Base-by-base conservation (phyloP, 1,139 yeast species). In the Suhomyces guaymorum region DNA sequence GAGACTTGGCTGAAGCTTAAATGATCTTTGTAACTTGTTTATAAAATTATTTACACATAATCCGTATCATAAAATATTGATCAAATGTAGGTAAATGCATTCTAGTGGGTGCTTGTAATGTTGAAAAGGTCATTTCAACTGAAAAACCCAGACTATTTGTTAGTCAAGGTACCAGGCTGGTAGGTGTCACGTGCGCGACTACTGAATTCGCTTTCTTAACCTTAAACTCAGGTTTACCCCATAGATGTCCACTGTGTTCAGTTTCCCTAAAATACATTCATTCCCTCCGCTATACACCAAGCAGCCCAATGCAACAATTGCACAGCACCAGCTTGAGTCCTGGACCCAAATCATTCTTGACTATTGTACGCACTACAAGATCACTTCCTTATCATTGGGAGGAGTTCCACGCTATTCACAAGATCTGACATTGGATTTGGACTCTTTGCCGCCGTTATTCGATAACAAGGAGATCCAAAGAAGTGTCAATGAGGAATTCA, bases 1-100 rank as follows among this genome's bases (percentile, higher is more conserved):
- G 99, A 84, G 99, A 94, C 70, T 74, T 94, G 81, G 97, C 95
- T 77, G 98, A 94, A 79, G 98, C 96, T 70, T 94, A 89, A 64
- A 51, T 57, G 52, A 37, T 46, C 49, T 48, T 37, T 43, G 38
- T 42, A 31, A 32, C 39, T 34, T 33, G 45, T 42, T 38, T 44
- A 41, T 42, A 39, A 35, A 31, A 39, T 37, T 21, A 35, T 35
- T 35, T 35, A 31, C 35, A 26, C 38, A 28, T 32, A 33, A 38
- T 30, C 26, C 27, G 32, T 33, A 36, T 35, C 38, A 32, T 36
- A 32, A 35, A 36, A 26, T n/a, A n/a, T n/a, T n/a, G n/a, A n/a
- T n/a, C n/a, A n/a, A n/a, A n/a, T n/a, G n/a, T n/a, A n/a, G n/a
- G n/a, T n/a, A n/a, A n/a, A n/a, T n/a, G n/a, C n/a, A n/a, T n/a